Base-by-base conservation (phyloP, 2,329 filamentous ascomycete species). In the Phyllosticta paracitricarpa region DNA sequence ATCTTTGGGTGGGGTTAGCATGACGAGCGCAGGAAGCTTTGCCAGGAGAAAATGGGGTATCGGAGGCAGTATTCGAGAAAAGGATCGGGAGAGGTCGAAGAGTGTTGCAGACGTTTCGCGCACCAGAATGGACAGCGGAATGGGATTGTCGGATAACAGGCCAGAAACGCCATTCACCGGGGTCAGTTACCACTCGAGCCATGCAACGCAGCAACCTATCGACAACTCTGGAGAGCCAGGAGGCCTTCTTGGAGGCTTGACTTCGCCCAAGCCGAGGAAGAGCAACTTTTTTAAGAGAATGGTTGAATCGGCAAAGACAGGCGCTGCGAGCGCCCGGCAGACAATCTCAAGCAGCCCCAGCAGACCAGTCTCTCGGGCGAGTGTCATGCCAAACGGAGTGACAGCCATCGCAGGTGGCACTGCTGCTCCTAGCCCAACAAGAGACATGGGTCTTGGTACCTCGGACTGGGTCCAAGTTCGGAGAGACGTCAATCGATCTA, bases 391-490 rank as follows among this genome's bases (percentile, higher is more conserved):
- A 2, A 76, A 77, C 61, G 80, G 78, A 1, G 73, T 84, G 7
- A 79, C 77, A 14, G 78, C 78, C 0, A 82, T 88, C 56, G 76
- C 81, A 51, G 82, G 83, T 22, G 81, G 81, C 0, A 71, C 67
- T 48, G 66, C 68, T 67, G 63, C 67, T 40, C 66, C 70, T 1
- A 70, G 64, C n/a, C 76, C 81, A 4, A 82, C 85, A 14, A 82
- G 83, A 61, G 91, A 95, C 19, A 88, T 88, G 82, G 90, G 88
- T 2, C 54, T 56, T 28, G 58, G 58, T 1, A 82, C 76, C 67
- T 78, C 74, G 62, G 93, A 97, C 72, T 99, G 94, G 92, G 91
- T 99, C n/a, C 92, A 97, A 72, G 91, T 97, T 24, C 88, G 94
- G 40, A 85, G 94, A 54, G 95, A 99, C 74, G 88, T 99, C 55